Conservation (phyloP, 2,329 filamentous ascomycete genomes). For the Alternaria incomplexa region DNA sequence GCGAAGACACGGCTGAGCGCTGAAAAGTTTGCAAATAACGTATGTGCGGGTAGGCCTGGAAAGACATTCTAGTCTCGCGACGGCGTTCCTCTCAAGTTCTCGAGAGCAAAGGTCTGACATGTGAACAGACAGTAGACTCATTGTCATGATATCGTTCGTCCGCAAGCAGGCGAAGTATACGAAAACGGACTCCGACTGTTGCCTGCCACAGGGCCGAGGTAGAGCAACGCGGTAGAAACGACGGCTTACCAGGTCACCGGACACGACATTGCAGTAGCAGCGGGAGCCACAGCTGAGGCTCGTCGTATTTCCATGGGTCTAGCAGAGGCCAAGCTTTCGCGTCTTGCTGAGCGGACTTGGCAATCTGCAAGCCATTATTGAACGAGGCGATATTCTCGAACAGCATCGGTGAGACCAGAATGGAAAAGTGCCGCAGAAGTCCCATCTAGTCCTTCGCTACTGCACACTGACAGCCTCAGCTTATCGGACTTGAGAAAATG, state of each 20-base stretch:
- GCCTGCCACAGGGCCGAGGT: not conserved
- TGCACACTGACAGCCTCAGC: not conserved
- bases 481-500: not conserved
- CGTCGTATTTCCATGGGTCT: conserved; percentile 4
- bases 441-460: not conserved
- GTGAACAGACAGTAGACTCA: not conserved
- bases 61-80: not conserved
- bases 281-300: not conserved
- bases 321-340: conserved; percentile 2
- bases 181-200: not conserved
- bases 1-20: not conserved
- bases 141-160: not conserved
- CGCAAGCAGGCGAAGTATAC: not conserved
- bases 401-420: not conserved
- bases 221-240: not conserved
- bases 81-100: not conserved
- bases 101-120: not conserved
- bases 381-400: not conserved
- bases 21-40: not conserved
- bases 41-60: not conserved
- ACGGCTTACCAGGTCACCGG: conserved; percentile 1
- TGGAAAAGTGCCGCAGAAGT: not conserved
- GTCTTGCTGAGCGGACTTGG: conserved; percentile 3
- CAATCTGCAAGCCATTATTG: conserved; percentile 15
- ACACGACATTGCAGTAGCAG: not conserved